phyloP scores from a whole-genome alignment of 106 monocot genomes.

The Alisma plantagoaquatica region DNA sequence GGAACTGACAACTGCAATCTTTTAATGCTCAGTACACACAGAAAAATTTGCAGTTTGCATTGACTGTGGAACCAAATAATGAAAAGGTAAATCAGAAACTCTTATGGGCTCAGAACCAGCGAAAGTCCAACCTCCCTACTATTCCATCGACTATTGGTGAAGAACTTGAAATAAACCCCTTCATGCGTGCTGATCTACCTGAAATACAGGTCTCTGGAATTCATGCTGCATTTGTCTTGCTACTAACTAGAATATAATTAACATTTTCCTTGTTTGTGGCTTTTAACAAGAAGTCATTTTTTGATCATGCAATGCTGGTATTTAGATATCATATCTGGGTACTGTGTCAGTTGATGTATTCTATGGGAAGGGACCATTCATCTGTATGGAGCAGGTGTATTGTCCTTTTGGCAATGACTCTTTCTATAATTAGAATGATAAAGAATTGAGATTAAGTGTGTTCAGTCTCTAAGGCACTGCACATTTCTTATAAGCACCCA shows the following conservation, averaged over 20 bases:
- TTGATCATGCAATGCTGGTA: too few relatives aligned
- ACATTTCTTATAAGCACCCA: too few relatives aligned
- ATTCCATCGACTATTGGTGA: slow-evolving; percentile 87
- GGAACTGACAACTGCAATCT: too few relatives aligned
- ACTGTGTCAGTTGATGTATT: too few relatives aligned
- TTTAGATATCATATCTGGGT: too few relatives aligned
- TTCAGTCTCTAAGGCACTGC: too few relatives aligned
- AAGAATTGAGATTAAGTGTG: too few relatives aligned
- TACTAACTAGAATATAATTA: too few relatives aligned
- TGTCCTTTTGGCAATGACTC: too few relatives aligned
- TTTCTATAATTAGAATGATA: too few relatives aligned
- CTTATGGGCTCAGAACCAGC: slow-evolving; percentile 65
- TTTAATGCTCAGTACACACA: slow-evolving; percentile 88
- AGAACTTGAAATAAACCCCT: slow-evolving; percentile 90
- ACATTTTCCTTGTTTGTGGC: not conserved
- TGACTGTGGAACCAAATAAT: slow-evolving; percentile 85
- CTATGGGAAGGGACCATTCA: too few relatives aligned
- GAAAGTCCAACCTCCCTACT: slow-evolving; percentile 47
- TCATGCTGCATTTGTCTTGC: too few relatives aligned
- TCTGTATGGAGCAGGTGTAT: not conserved
- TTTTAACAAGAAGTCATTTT: not conserved
- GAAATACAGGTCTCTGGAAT: slow-evolving; percentile 72
- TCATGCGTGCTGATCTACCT: slow-evolving; percentile 91
- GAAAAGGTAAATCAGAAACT: slow-evolving; percentile 57
- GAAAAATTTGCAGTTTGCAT: slow-evolving; percentile 82